phyloP scores from a whole-genome alignment of 2,329 filamentous ascomycete species.

The Apiospora koreana region DNA sequence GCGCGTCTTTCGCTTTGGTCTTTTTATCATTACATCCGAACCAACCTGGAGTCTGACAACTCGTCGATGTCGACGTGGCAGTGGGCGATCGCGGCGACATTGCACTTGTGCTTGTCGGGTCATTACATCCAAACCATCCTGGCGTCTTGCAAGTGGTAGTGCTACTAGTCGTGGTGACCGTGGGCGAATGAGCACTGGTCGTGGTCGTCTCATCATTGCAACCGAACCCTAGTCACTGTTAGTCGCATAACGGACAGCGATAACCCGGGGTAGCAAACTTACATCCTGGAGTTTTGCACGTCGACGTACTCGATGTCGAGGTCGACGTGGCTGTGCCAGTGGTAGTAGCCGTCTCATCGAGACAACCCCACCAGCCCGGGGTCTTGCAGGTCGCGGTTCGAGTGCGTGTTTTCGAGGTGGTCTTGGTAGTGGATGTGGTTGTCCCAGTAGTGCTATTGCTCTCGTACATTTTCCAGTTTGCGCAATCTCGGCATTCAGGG shows the following conservation, averaged over 20 bases:
- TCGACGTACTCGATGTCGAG: conserved; percentile 47
- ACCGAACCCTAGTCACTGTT: conserved; percentile 49
- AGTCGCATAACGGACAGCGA: background rate
- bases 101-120: conserved; percentile 40
- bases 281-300: conserved; percentile 63
- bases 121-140: conserved; percentile 51
- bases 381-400: conserved; percentile 87
- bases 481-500: conserved; percentile 84
- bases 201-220: conserved; percentile 56
- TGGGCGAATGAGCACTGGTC: conserved; percentile 28
- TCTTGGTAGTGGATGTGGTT: conserved; percentile 56
- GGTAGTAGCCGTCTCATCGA: conserved; percentile 63
- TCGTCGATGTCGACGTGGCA: conserved; percentile 36
- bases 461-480: conserved; percentile 91
- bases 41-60: conserved; percentile 28
- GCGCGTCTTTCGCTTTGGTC: background rate
- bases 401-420: conserved; percentile 63
- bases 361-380: conserved; percentile 79
- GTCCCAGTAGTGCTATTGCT: conserved; percentile 86
- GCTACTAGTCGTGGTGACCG: conserved; percentile 35
- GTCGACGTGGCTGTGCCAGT: conserved; percentile 44
- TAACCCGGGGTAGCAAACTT: background rate
- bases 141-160: conserved; percentile 31
- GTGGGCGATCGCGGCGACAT: conserved; percentile 30
- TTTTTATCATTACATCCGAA: conserved; percentile 21